These are phyloP conservation scores for Dalbergia cochinchinensis DNA, from an alignment of 306 rosid genomes.

Conservation along the genomic window DNA sequence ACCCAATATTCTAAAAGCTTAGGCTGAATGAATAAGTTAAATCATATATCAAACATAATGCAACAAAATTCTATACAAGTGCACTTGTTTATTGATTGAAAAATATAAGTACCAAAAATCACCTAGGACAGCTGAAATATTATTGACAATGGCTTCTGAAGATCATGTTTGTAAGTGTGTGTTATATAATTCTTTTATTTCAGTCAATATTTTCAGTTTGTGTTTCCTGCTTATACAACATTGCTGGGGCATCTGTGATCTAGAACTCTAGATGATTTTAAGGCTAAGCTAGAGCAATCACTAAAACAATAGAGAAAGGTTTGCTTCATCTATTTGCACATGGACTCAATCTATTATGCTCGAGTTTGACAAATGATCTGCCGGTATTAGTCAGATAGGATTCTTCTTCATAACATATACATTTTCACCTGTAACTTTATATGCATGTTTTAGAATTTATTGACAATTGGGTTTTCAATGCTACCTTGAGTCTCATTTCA, in stretches of 20 bases:
- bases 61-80: constrained; percentile 5
- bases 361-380: constrained; percentile 73
- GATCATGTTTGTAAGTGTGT: background rate
- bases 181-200: constrained; percentile 14
- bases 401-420: constrained; percentile 32
- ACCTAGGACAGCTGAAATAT: constrained; percentile 12
- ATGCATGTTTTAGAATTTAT: constrained; percentile 37
- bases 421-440: constrained; percentile 21
- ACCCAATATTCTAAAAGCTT: constrained; percentile 1
- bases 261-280: constrained; percentile 65
- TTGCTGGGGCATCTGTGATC: constrained; percentile 76
- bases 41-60: background rate
- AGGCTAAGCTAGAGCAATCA: constrained; percentile 69
- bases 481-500: constrained; percentile 17
- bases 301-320: constrained; percentile 78
- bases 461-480: constrained; percentile 25
- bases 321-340: constrained; percentile 63
- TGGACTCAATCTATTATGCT: constrained; percentile 57
- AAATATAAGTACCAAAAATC: constrained; percentile 15
- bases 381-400: constrained; percentile 60
- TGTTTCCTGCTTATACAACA: constrained; percentile 69
- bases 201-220: constrained; percentile 64
- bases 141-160: constrained; percentile 13
- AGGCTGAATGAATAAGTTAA: background rate
- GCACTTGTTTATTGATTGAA: constrained; percentile 30